Conservation (phyloP, 1,139 yeast species). For the Meyerozyma smithsonii region DNA sequence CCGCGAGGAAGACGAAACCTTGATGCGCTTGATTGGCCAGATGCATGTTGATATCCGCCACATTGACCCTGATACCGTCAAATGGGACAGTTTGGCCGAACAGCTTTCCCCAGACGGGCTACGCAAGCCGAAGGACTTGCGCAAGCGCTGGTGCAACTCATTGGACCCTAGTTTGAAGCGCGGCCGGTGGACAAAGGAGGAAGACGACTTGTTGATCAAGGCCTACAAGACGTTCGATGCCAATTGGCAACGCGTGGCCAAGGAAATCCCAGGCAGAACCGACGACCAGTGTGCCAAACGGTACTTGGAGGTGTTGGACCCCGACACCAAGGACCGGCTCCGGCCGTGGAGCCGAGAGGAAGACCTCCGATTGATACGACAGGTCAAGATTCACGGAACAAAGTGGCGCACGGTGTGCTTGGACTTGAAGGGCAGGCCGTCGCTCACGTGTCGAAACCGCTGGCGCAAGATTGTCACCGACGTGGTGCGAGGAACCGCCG, state of each 20-base stretch:
- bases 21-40: slow-evolving; percentile 35
- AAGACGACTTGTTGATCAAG: slow-evolving; percentile 60
- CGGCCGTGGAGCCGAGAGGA: slow-evolving; percentile 80
- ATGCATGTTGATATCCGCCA: slow-evolving; percentile 17
- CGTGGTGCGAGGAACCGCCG: slow-evolving; percentile 60
- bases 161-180: slow-evolving; percentile 75
- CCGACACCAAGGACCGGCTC: slow-evolving; percentile 69
- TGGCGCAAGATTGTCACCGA: slow-evolving; percentile 86
- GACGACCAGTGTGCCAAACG: slow-evolving; percentile 95
- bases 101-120: slow-evolving; percentile 26
- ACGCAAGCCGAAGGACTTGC: slow-evolving; percentile 64
- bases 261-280: slow-evolving; percentile 75
- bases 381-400: slow-evolving; percentile 74
- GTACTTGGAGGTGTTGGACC: slow-evolving; percentile 84
- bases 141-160: slow-evolving; percentile 75
- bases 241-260: slow-evolving; percentile 81
- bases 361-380: slow-evolving; percentile 60
- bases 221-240: slow-evolving; percentile 72
- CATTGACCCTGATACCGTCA: slow-evolving; percentile 33
- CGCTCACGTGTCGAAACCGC: slow-evolving; percentile 84
- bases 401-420: slow-evolving; percentile 82
- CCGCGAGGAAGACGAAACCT: slow-evolving; percentile 53
- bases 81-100: slow-evolving; percentile 70
- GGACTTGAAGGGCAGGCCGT: slow-evolving; percentile 75
- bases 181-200: slow-evolving; percentile 88